phyloP scores from a whole-genome alignment of 305 asterid genomes.

The Striga hermonthica region DNA sequence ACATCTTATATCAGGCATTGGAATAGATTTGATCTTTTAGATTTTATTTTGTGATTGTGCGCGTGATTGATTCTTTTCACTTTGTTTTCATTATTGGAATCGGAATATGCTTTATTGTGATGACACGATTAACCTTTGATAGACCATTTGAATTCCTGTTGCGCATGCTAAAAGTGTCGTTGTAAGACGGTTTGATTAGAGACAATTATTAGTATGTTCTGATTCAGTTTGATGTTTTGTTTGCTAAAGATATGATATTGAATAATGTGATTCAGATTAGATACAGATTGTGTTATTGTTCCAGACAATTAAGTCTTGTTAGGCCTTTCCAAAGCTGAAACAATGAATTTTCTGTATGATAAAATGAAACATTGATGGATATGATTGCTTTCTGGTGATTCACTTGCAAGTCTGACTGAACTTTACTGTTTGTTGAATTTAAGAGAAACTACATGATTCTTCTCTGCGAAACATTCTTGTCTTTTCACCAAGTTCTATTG shows the following conservation, averaged over 20 bases:
- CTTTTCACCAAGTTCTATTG: too few relatives aligned
- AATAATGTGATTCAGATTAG: neutral
- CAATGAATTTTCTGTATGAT: neutral
- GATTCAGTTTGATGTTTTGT: neutral
- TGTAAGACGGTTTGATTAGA: too few relatives aligned
- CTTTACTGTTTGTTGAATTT: too few relatives aligned
- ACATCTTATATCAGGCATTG: neutral
- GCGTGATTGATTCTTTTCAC: neutral
- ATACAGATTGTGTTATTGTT: neutral
- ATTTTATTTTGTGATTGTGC: neutral
- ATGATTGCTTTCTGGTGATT: neutral
- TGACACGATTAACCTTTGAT: neutral
- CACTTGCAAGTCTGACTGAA: neutral
- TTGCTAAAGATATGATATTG: neutral
- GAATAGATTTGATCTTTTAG: too few relatives aligned
- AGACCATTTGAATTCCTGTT: neutral
- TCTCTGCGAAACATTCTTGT: too few relatives aligned
- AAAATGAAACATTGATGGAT: neutral
- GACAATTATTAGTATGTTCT: neutral
- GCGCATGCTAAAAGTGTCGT: too few relatives aligned
- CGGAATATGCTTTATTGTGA: neutral
- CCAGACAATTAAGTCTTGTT: neutral
- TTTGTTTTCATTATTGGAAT: slow-evolving; percentile 15
- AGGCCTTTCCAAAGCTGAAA: neutral
- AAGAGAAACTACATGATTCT: too few relatives aligned